A percentile compares a stretch with the other conserved stretches of the same genome.
phyloP scores from a whole-genome alignment of 805 yeast species.

The Candida succiphila region DNA sequence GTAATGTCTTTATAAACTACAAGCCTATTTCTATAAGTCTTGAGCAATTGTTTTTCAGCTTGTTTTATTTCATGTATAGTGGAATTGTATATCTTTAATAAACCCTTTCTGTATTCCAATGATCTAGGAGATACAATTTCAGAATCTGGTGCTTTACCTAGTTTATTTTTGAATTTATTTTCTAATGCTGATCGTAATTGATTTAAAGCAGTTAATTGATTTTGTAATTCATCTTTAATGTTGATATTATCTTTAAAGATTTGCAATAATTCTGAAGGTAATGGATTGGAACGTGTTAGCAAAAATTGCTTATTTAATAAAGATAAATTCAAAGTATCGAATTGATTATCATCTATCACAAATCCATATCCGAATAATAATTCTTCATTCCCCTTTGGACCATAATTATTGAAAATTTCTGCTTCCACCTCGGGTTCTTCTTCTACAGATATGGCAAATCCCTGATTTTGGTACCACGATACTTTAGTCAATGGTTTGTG shows the following conservation, averaged over 20 bases:
- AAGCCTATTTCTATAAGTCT: conserved; percentile 15
- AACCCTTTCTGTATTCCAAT: too few species aligned
- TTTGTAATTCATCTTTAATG: too few species aligned
- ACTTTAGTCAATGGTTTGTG: conserved; percentile 56
- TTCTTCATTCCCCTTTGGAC: conserved; percentile 82
- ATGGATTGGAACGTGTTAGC: not conserved
- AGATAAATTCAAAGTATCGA: conserved; percentile 48
- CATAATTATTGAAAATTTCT: conserved; percentile 75
- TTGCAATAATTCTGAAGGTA: conserved; percentile 1
- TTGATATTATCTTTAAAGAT: conserved; percentile 27
- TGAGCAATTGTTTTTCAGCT: conserved; percentile 30
- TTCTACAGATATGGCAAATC: conserved; percentile 2
- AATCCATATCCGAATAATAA: conserved; percentile 78
- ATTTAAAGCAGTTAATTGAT: too few species aligned
- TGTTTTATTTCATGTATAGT: conserved; percentile 30
- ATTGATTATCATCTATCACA: conserved; percentile 42
- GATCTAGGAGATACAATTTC: too few species aligned
- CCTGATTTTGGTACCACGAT: conserved; percentile 38
- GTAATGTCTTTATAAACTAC: conserved; percentile 17
- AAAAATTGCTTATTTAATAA: too few species aligned
- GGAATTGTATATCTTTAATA: conserved; percentile 26
- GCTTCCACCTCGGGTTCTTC: conserved; percentile 16
- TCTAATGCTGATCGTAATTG: too few species aligned
- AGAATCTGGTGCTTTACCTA: too few species aligned
- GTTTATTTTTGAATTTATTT: too few species aligned